Conservation (phyloP, 2,329 filamentous ascomycete genomes). For the Alternaria triticimaculans region DNA sequence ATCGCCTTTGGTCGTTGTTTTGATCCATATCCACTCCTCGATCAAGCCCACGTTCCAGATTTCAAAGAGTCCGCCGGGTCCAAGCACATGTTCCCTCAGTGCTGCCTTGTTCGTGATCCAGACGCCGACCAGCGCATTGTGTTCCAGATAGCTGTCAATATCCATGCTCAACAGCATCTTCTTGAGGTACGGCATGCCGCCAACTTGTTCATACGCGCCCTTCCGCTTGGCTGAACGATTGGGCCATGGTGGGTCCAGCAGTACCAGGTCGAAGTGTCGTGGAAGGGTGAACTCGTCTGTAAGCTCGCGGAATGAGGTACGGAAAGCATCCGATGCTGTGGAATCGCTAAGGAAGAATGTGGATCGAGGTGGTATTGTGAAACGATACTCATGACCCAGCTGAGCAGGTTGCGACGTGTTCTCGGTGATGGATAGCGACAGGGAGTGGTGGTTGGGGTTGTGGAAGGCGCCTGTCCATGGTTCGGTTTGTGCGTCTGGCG, state of each 20-base stretch:
- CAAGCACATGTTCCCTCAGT: slow-evolving; percentile 62
- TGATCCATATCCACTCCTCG: slow-evolving; percentile 81
- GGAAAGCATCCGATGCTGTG: slow-evolving; percentile 44
- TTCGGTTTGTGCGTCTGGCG: slow-evolving; percentile 17
- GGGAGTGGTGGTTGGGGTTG: slow-evolving; percentile 33
- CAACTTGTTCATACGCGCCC: slow-evolving; percentile 55
- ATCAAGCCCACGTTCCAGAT: slow-evolving; percentile 70
- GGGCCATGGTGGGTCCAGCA: slow-evolving; percentile 83
- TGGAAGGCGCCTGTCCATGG: slow-evolving; percentile 40
- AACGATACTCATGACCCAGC: slow-evolving; percentile 33
- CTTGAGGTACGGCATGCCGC: slow-evolving; percentile 56
- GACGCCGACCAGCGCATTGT: slow-evolving; percentile 64
- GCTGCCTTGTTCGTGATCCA: slow-evolving; percentile 79
- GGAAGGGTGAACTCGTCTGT: slow-evolving; percentile 52
- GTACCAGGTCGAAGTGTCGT: slow-evolving; percentile 67
- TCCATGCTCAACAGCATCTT: slow-evolving; percentile 51
- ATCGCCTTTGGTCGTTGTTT: slow-evolving; percentile 70
- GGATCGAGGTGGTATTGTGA: slow-evolving; percentile 58
- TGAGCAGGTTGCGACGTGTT: slow-evolving; percentile 6
- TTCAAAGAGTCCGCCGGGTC: slow-evolving; percentile 65
- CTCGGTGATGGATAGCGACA: slow-evolving; percentile 33
- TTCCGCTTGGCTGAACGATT: slow-evolving; percentile 75
- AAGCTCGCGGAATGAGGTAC: slow-evolving; percentile 44
- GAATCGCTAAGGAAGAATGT: slow-evolving; percentile 60
- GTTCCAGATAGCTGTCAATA: slow-evolving; percentile 53